Evolutionary conservation across 2,329 filamentous ascomycete species (phyloP).

Genomic region (Shiraia sp.): DNA sequence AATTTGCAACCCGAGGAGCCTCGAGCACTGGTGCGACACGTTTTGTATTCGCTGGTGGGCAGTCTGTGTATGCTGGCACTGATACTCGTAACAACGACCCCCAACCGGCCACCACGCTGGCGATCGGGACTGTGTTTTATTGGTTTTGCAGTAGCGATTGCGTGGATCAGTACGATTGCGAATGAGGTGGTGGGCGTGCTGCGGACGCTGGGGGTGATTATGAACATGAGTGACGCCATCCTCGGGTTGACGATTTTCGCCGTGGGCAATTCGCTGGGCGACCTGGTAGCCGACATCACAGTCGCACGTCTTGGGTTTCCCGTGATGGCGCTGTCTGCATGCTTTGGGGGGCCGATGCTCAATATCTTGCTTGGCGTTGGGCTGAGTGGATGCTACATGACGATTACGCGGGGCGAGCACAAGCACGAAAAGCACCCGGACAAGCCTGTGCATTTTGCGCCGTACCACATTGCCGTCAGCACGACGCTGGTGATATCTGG

Average conservation of each 20-base stretch:
- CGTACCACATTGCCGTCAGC: slow-evolving; percentile 82
- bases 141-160: slow-evolving; percentile 87
- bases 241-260: slow-evolving; percentile 95
- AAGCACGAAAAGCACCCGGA: slow-evolving; percentile 70
- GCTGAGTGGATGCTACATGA: slow-evolving; percentile 88
- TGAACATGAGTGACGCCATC: slow-evolving; percentile 92
- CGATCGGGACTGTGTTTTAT: slow-evolving; percentile 82
- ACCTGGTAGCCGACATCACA: slow-evolving; percentile 92
- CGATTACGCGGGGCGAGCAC: slow-evolving; percentile 69
- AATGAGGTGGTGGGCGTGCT: slow-evolving; percentile 94
- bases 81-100: slow-evolving; percentile 70
- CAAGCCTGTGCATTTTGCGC: slow-evolving; percentile 66
- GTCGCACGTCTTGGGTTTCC: slow-evolving; percentile 92
- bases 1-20: slow-evolving; percentile 63
- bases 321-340: slow-evolving; percentile 93
- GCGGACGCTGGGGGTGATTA: slow-evolving; percentile 88
- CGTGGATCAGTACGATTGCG: slow-evolving; percentile 95
- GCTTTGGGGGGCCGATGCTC: slow-evolving; percentile 97
- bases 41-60: slow-evolving; percentile 47
- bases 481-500: slow-evolving; percentile 84
- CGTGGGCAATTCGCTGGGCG: slow-evolving; percentile 91
- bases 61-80: slow-evolving; percentile 70
- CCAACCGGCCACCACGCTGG: slow-evolving; percentile 69
- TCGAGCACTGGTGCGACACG: slow-evolving; percentile 62
- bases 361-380: slow-evolving; percentile 96